A percentile compares a stretch with the other conserved stretches of the same genome.
Conservation (phyloP, 192 early-diverging fungal genomes). For the Backusella macrospora region DNA sequence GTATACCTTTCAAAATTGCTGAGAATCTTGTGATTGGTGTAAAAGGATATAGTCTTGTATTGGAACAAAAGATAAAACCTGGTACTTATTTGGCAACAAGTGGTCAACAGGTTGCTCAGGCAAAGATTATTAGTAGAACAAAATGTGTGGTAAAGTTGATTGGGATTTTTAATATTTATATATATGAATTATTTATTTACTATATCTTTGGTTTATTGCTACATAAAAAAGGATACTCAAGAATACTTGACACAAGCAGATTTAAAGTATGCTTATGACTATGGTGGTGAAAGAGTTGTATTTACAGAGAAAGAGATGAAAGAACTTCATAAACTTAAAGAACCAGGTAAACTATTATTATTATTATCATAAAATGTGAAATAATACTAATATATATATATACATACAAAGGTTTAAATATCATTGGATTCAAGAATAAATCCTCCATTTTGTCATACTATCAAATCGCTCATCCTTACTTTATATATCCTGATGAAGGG, state of each 20-base stretch:
- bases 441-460: slow-evolving; percentile 51
- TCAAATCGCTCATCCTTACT: slow-evolving; percentile 66
- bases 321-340: slow-evolving; percentile 62
- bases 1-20: slow-evolving; percentile 63
- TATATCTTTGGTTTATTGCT: slow-evolving; percentile 8
- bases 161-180: neutral
- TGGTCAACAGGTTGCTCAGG: slow-evolving; percentile 55
- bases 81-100: slow-evolving; percentile 53
- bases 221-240: slow-evolving; percentile 47
- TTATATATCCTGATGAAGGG: slow-evolving; percentile 79
- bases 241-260: slow-evolving; percentile 55
- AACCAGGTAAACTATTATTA: slow-evolving; percentile 60
- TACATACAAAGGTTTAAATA: slow-evolving; percentile 46
- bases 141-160: slow-evolving; percentile 59
- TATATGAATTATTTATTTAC: neutral
- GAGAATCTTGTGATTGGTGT: slow-evolving; percentile 69
- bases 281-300: slow-evolving; percentile 68
- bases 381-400: neutral
- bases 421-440: slow-evolving; percentile 75
- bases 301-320: slow-evolving; percentile 74
- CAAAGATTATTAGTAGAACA: slow-evolving; percentile 57
- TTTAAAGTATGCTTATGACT: slow-evolving; percentile 68
- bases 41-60: slow-evolving; percentile 62
- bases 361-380: neutral
- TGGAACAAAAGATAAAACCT: slow-evolving; percentile 52